Base-by-base conservation (phyloP, 202 grass and related monocot species). In the Saccharum hybrid region DNA sequence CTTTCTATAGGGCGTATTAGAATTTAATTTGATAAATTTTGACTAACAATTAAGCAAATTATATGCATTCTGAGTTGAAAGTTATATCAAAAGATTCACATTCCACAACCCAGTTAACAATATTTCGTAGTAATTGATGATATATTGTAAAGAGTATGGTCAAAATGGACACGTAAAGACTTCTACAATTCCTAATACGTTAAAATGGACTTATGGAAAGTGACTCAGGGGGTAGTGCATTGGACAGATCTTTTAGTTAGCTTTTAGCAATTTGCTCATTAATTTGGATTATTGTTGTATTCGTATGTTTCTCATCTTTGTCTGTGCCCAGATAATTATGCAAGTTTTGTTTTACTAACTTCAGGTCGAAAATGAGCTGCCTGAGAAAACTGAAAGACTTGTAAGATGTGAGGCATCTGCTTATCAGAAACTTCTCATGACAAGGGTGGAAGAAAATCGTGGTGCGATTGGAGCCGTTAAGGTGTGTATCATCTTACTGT, bases 381-480 rank as follows among this genome's bases (percentile, higher is more conserved):
- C 96, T 28, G 93, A 86, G 73, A 99, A 99, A 84, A 99, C 92
- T 74, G 96, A 96, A 86, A 92, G 96, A 70, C 96, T 99, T 84
- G 84, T 99, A 77, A 94, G 96, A 88, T 99, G 96, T 39, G 93
- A 96, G 84, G 79, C 96, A 86, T 99, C 96, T 88, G 88, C 96
- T 84, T 99, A 99, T 87, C 96, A 99, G 83, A 99, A 99, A 84
- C 96, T 99, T 82, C 83, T 99, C 52, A 99, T 99, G 84, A 92
- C 83, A 89, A 93, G 96, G 68, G 96, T 99, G 79, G 96, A 99
- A 67, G 88, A 99, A 26, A 99, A 99, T 87, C 96, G 92, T 92
- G 96, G 96, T 75, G 83, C 18, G 78, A 83, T 99, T 90, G 96
- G 96, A 82, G 88, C 79, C n/a, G 88, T 89, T 82, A 99, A 94